Percentiles rank a stretch among this genome's conserved stretches.
These are phyloP conservation scores for peach (Prunus persica) DNA, from an alignment of 306 rosid genomes.

Conservation along the genomic window DNA sequence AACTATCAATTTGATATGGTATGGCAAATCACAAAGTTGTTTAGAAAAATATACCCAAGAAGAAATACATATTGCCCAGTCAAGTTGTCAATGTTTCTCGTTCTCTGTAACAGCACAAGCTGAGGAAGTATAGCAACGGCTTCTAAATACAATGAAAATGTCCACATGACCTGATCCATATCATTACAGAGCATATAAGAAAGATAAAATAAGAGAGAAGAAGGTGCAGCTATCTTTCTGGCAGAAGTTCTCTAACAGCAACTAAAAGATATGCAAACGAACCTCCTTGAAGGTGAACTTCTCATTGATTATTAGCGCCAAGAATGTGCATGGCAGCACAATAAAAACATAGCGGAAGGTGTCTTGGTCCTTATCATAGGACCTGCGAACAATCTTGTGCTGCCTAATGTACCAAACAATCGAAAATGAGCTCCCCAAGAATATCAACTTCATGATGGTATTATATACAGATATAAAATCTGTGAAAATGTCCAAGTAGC, in stretches of 20 bases:
- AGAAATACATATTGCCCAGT: slow-evolving; percentile 88
- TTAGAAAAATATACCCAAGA: slow-evolving; percentile 58
- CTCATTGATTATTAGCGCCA: slow-evolving; percentile 74
- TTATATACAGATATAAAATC: slow-evolving; percentile 62
- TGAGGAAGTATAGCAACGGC: slow-evolving; percentile 96
- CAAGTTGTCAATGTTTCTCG: slow-evolving; percentile 87
- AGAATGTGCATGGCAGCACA: slow-evolving; percentile 57
- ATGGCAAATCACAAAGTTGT: not conserved
- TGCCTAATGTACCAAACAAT: slow-evolving; percentile 89
- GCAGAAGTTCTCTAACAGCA: not conserved
- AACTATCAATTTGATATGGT: not conserved
- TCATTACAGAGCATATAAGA: slow-evolving; percentile 8
- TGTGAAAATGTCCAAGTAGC: slow-evolving; percentile 81
- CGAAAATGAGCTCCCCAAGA: slow-evolving; percentile 85
- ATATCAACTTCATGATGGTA: slow-evolving; percentile 74
- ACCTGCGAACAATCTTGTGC: slow-evolving; percentile 80
- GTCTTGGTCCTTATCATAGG: slow-evolving; percentile 91
- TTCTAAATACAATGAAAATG: slow-evolving; percentile 81
- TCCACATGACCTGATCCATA: slow-evolving; percentile 74
- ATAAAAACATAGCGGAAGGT: slow-evolving; percentile 77
- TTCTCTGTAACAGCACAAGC: slow-evolving; percentile 76
- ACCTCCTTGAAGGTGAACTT: slow-evolving; percentile 82
- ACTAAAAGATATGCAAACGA: slow-evolving; percentile 4
- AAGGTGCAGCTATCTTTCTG: not conserved
- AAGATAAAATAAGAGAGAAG: not conserved